Evolutionary conservation across 257 asterid species (phyloP).

Genomic region (Scutellaria barbata): DNA sequence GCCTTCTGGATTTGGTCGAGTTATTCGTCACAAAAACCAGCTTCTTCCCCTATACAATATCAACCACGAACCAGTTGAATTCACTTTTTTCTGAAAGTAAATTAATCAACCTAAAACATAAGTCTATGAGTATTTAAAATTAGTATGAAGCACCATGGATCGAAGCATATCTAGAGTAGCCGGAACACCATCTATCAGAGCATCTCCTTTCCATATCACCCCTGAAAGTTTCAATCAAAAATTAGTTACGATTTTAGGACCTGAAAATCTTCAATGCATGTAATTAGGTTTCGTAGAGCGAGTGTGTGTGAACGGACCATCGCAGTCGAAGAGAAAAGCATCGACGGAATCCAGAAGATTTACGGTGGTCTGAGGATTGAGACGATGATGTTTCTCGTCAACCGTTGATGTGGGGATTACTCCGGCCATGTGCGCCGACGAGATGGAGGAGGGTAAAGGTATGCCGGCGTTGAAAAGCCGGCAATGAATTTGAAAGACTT

Average conservation of each 20-base stretch:
- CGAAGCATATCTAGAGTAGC: slow-evolving; percentile 78
- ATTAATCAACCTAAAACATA: slow-evolving; percentile 15
- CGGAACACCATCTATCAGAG: slow-evolving; percentile 81
- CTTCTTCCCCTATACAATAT: slow-evolving; percentile 69
- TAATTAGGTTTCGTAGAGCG: neutral
- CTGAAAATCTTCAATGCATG: neutral
- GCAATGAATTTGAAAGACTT: neutral
- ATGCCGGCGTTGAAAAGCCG: slow-evolving; percentile 1
- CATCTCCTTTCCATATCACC: slow-evolving; percentile 93
- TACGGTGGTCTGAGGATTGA: slow-evolving; percentile 47
- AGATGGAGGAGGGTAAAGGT: slow-evolving; percentile 3
- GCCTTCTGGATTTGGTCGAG: slow-evolving; percentile 83
- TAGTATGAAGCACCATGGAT: slow-evolving; percentile 50
- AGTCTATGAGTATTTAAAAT: neutral
- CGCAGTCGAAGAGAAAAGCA: slow-evolving; percentile 93
- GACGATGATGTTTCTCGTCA: slow-evolving; percentile 41
- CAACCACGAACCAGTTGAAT: slow-evolving; percentile 1
- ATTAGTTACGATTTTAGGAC: neutral
- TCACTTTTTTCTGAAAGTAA: neutral
- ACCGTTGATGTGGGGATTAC: slow-evolving; percentile 20
- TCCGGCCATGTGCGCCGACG: slow-evolving; percentile 48
- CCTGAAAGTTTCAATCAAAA: slow-evolving; percentile 45
- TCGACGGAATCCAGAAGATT: slow-evolving; percentile 73
- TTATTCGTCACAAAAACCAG: slow-evolving; percentile 93
- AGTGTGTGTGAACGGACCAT: slow-evolving; percentile 51